Percentiles rank a stretch among this genome's conserved stretches.
These are phyloP conservation scores for Coniella lustricola DNA, from an alignment of 2,329 filamentous ascomycete species.

Conservation along the genomic window DNA sequence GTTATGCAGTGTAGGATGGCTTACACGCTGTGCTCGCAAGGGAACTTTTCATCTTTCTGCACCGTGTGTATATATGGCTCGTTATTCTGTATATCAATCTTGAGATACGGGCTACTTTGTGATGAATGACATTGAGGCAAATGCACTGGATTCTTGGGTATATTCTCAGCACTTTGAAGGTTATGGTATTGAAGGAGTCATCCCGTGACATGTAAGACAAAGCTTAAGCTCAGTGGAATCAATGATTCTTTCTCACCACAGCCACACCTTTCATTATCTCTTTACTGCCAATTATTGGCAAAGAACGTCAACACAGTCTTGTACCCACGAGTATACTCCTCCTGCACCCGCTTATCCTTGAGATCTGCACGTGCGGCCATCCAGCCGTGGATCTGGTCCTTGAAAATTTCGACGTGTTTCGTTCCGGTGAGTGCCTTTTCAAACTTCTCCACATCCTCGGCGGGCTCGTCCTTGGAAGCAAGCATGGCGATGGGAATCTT, in stretches of 20 bases:
- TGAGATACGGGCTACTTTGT: no score
- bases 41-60: no score
- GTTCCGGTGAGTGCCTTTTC: constrained; percentile 44
- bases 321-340: constrained; percentile 57
- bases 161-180: no score
- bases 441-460: constrained; percentile 48
- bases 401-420: constrained; percentile 59
- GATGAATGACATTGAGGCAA: no score
- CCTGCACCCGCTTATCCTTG: constrained; percentile 47
- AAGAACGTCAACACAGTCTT: constrained; percentile 53
- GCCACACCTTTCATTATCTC: no score
- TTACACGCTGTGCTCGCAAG: no score
- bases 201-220: no score
- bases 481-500: constrained; percentile 56
- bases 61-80: no score
- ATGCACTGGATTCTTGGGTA: no score
- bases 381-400: constrained; percentile 65
- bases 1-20: no score
- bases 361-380: constrained; percentile 62
- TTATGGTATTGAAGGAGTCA: no score
- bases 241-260: neutral
- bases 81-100: no score
- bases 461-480: constrained; percentile 58
- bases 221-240: neutral
- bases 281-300: constrained; percentile 36